Evolutionary conservation across 345 rosid genomes (phyloP), one percentile per base, ranked within the genome.

Genomic region (Abelmoschus esculentus): DNA sequence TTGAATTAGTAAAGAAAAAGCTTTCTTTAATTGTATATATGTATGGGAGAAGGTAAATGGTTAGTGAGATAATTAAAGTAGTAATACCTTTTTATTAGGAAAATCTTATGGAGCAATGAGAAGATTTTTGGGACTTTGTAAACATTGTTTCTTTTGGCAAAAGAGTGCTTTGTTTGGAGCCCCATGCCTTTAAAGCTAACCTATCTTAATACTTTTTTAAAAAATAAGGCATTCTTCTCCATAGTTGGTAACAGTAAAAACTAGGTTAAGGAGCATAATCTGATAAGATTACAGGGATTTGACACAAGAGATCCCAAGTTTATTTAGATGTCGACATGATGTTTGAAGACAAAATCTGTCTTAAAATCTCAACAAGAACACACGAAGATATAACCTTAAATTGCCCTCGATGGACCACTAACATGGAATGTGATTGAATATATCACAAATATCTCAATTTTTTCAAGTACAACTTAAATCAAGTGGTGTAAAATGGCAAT

Each of bases 61-160:
- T 47, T 28, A 9, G 71, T 52, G 58, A 36, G 46, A 28, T 71
- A 49, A 62, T 70, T 66, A 72, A 47, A 66, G 52, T 73, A 72
- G 73, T 57, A 40, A 38, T 56, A 18, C 26, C 52, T 63, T 53
- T 22, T 22, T 22, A 19, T 65, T 58, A 17, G 40, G 64, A 61
- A 81, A 81, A 83, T 83, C 88, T 83, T 81, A 87, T 89, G 75
- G 95, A 86, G 95, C 87, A 75, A 72, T 80, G 91, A 72, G 79
- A 83, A 83, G 72, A 89, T 81, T 80, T 85, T 78, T 87, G 77
- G 96, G 86, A 71, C 61, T 75, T 73, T 8, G 90, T 69, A 79
- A 80, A 81, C 74, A 75, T 79, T 78, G 66, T 56, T 62, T 28
- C 72, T 63, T 61, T 66, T 59, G 36, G 74, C 46, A 52, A 76